These are phyloP conservation scores for Hymenoscyphus linearis DNA, from an alignment of 2,329 filamentous ascomycete genomes.

Conservation along the genomic window DNA sequence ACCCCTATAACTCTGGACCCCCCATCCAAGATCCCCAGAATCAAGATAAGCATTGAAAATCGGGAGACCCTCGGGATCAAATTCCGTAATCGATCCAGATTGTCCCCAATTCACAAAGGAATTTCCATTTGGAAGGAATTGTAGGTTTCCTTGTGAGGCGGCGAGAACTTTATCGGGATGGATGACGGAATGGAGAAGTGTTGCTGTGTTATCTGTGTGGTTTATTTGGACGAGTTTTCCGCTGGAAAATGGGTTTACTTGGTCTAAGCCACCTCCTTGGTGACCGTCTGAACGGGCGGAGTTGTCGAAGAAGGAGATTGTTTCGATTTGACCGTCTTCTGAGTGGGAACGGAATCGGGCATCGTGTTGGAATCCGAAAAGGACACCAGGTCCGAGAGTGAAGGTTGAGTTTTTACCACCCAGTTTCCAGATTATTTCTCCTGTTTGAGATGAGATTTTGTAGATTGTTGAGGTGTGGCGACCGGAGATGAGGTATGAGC, in stretches of 20 bases:
- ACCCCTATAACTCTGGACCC: conserved; percentile 23
- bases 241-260: background rate
- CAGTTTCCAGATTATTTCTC: conserved; percentile 45
- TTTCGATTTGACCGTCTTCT: conserved; percentile 35
- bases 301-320: conserved; percentile 40
- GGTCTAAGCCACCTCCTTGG: background rate
- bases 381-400: conserved; percentile 38
- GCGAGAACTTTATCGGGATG: conserved; percentile 15
- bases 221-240: conserved; percentile 19
- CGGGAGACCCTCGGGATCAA: background rate
- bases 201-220: background rate
- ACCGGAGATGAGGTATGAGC: conserved; percentile 40
- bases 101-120: conserved; percentile 40
- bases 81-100: conserved; percentile 22
- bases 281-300: conserved; percentile 31
- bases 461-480: conserved; percentile 39
- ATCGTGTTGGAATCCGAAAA: conserved; percentile 43
- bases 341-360: conserved; percentile 35
- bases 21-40: conserved; percentile 18
- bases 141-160: conserved; percentile 39
- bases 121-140: conserved; percentile 38
- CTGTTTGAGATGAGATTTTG: conserved; percentile 38
- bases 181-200: background rate
- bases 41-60: conserved; percentile 20
- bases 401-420: conserved; percentile 43